These are phyloP conservation scores for Flaveria brownii DNA, from an alignment of 129 eudicot genomes.

Conservation along the genomic window DNA sequence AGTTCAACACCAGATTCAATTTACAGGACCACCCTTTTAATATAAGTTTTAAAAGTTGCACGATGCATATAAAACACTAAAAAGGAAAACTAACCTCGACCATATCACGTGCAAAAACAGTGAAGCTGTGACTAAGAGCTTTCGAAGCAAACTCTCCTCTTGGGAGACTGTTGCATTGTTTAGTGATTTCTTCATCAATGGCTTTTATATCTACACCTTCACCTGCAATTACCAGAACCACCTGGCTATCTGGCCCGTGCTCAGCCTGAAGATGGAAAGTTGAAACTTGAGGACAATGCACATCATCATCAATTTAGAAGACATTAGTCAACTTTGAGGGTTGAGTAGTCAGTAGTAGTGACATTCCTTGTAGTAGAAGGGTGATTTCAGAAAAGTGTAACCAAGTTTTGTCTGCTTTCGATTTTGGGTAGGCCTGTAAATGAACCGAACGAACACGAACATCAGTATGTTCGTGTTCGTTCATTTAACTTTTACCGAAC, in stretches of 20 bases:
- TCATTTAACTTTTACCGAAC: no score
- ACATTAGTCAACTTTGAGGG: neutral
- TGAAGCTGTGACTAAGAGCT: slow-evolving; percentile 91
- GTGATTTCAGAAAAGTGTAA: neutral
- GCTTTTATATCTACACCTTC: slow-evolving; percentile 73
- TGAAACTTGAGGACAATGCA: slow-evolving; percentile 22
- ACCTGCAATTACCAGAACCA: slow-evolving; percentile 91
- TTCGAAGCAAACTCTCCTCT: slow-evolving; percentile 87
- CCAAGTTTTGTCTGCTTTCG: neutral
- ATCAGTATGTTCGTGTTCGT: no score
- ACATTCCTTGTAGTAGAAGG: neutral
- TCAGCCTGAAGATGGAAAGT: slow-evolving; percentile 72
- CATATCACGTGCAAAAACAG: slow-evolving; percentile 94
- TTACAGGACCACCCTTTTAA: neutral
- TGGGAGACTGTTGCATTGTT: slow-evolving; percentile 86
- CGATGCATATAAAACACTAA: neutral
- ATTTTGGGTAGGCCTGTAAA: no score
- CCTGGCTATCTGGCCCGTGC: slow-evolving; percentile 99
- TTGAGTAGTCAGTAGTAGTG: neutral
- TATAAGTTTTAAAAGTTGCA: neutral
- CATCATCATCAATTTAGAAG: neutral
- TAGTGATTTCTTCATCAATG: slow-evolving; percentile 69
- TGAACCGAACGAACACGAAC: no score
- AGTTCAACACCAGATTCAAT: slow-evolving; percentile 16
- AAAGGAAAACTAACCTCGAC: slow-evolving; percentile 65